Evolutionary conservation across 257 asterid genomes (phyloP), one percentile per base, ranked within the genome.

Genomic region (Cruciata laevipes): DNA sequence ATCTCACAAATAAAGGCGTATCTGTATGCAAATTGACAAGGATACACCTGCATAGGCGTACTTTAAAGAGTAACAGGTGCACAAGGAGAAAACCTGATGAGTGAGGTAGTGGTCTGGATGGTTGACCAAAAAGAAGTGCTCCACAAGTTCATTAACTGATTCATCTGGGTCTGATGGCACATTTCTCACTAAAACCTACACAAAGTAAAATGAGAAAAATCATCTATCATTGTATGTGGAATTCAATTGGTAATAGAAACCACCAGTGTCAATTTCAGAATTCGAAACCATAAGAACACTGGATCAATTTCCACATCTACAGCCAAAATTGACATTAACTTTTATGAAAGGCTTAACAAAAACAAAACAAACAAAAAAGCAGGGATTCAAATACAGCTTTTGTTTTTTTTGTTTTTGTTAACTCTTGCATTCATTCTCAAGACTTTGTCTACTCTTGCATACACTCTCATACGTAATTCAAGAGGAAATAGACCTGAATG

Each of bases 111-210:
- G 79, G 81, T 92, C 87, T 37, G 92, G 89, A 82, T 92, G 97
- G 87, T 92, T 89, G 85, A 92, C 97, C 91, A 92, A 79, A 81
- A 92, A 92, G 80, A 89, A 92, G 68, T 92, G 97, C 80, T 87
- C 95, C 78, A 89, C 98, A 18, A 84, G 83, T 74, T 92, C 96
- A 61, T 79, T 56, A 70, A 92, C 96, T 21, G 97, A 73, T 79
- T 92, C 96, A 81, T 92, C 98, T 25, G 84, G 67, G 63, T 92
- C 98, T 47, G 96, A 90, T 23, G 98, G 98, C 73, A 92, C 95
- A 76, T 92, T 92, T 73, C 84, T 81, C 21, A 89, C 95, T 33
- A 92, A 92, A 68, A 92, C 98, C 97, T 92, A 77, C 40, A 63
- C 70, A 70, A 56, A 68, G 73, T 59, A 63, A 66, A 42, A n/a